Percentiles rank a stretch among this genome's conserved stretches.
phyloP scores from a whole-genome alignment of 2,329 filamentous ascomycete genomes.

The Venturia asperata region DNA sequence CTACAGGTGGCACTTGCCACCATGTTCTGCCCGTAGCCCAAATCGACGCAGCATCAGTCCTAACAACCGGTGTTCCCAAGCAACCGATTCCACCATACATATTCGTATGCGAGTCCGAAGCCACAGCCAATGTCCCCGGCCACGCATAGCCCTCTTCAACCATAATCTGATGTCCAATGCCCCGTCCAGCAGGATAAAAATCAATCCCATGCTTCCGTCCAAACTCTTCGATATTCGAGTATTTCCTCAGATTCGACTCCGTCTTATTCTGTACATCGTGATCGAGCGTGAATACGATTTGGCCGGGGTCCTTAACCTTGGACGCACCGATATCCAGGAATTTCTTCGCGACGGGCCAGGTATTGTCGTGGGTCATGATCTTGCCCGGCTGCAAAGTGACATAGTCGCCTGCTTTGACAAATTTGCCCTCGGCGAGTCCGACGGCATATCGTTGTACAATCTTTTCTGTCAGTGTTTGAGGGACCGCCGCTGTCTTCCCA shows the following conservation, averaged over 20 bases:
- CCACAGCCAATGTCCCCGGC: conserved; percentile 78
- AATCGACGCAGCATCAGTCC: conserved; percentile 80
- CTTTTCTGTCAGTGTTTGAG: conserved; percentile 86
- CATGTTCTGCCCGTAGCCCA: conserved; percentile 79
- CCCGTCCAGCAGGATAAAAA: conserved; percentile 69
- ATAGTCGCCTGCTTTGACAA: conserved; percentile 75
- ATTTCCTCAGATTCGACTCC: conserved; percentile 75
- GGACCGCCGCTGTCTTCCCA: conserved; percentile 33
- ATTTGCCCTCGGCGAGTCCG: conserved; percentile 67
- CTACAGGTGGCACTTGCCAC: conserved; percentile 83
- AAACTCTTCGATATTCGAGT: conserved; percentile 73
- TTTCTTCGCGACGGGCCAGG: conserved; percentile 67
- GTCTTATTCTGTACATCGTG: conserved; percentile 84
- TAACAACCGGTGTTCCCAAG: conserved; percentile 71
- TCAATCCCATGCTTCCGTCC: conserved; percentile 68
- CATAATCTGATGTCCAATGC: conserved; percentile 90
- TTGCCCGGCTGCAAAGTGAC: conserved; percentile 64
- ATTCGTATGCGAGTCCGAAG: conserved; percentile 69
- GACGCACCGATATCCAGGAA: conserved; percentile 78
- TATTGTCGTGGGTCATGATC: conserved; percentile 82
- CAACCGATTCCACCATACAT: conserved; percentile 76
- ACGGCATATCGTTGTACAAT: conserved; percentile 78
- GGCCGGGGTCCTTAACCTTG: conserved; percentile 60
- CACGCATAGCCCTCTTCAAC: conserved; percentile 78
- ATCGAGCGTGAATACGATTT: conserved; percentile 78